phyloP scores from a whole-genome alignment of 805 yeast species.

The Myxozyma nipponensis region DNA sequence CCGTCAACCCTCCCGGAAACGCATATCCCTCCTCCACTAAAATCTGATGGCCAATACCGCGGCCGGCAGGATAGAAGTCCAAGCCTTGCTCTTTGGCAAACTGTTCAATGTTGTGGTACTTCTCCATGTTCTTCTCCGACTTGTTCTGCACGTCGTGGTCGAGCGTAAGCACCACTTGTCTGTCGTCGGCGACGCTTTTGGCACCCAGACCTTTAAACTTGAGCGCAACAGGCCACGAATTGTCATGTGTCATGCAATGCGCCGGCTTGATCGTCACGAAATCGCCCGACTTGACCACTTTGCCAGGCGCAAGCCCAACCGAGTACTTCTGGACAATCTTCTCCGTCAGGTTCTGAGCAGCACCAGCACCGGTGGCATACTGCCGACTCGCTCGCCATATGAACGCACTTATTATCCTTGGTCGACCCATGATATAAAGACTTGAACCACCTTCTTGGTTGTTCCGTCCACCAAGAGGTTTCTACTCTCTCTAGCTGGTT shows the following conservation, averaged over 20 bases:
- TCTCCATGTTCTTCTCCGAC: constrained; percentile 78
- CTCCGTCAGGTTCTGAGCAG: constrained; percentile 80
- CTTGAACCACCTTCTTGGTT: no score
- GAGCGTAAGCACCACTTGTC: constrained; percentile 91
- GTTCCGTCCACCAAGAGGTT: no score
- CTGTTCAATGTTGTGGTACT: constrained; percentile 81
- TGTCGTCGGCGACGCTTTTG: constrained; percentile 68
- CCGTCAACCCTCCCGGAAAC: constrained; percentile 86
- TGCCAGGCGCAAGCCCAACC: constrained; percentile 73
- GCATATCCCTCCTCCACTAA: constrained; percentile 99
- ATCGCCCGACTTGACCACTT: constrained; percentile 82
- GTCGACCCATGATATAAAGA: neutral
- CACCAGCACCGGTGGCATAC: constrained; percentile 14
- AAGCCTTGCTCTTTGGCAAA: constrained; percentile 89
- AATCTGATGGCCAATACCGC: constrained; percentile 98
- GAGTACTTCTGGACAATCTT: constrained; percentile 93
- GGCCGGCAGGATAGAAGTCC: constrained; percentile 97
- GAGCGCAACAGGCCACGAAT: constrained; percentile 98
- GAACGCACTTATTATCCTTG: neutral
- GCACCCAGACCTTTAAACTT: constrained; percentile 96
- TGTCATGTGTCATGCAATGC: constrained; percentile 98
- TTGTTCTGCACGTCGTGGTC: constrained; percentile 98
- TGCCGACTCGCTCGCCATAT: constrained; percentile 4
- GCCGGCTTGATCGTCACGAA: constrained; percentile 93
- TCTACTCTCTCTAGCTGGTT: no score